Evolutionary conservation across 164 flowering plant genomes (phyloP).

Genomic region (Stephania yunnanensis): DNA sequence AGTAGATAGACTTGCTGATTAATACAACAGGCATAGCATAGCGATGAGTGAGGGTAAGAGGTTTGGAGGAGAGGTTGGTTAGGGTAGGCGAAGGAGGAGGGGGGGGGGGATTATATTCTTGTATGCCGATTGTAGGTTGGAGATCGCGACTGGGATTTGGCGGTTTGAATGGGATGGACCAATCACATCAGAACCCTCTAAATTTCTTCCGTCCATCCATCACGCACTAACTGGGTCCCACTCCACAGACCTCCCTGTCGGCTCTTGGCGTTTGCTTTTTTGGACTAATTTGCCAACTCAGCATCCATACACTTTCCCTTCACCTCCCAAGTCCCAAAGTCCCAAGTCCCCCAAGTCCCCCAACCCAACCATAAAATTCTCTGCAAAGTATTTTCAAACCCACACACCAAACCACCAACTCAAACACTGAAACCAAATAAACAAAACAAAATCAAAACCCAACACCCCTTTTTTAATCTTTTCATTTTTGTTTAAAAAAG

Average conservation of each 20-base stretch:
- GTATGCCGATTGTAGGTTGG: not conserved
- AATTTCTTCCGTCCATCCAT: conserved; percentile 9
- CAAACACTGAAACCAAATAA: not conserved
- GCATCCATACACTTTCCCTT: conserved; percentile 3
- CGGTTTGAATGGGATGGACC: conserved; percentile 8
- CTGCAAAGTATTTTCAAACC: not conserved
- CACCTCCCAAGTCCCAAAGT: not conserved
- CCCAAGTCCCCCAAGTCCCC: too few relatives aligned
- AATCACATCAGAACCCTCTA: conserved; percentile 4
- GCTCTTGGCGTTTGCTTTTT: conserved; percentile 5
- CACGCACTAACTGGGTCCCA: conserved; percentile 18
- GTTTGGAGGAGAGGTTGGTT: too few relatives aligned
- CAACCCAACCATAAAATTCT: not conserved
- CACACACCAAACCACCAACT: not conserved
- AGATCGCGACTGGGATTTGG: conserved; percentile 16
- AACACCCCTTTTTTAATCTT: not conserved
- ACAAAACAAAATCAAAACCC: not conserved
- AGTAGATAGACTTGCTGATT: too few relatives aligned
- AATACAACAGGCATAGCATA: too few relatives aligned
- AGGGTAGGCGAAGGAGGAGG: too few relatives aligned
- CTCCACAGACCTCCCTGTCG: conserved; percentile 21
- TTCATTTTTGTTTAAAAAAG: not conserved
- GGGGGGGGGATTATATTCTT: not conserved
- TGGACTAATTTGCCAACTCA: not conserved
- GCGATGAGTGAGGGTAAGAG: too few relatives aligned